Conservation (phyloP, 495 filamentous ascomycete species). For the Aspergillus coremiiformis region DNA sequence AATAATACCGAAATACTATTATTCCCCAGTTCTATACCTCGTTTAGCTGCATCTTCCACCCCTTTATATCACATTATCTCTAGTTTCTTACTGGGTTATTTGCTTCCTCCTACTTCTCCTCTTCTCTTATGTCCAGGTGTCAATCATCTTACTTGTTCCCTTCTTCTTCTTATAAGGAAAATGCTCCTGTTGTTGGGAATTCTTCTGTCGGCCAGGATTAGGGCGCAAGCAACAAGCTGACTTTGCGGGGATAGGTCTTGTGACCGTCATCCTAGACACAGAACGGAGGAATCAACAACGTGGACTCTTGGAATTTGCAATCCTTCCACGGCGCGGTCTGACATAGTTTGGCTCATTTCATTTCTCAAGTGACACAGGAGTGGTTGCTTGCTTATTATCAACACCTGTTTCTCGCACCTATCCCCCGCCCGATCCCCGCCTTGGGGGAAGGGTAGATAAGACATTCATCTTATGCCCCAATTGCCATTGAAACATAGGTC, state of each 20-base stretch:
- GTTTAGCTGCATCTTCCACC: conserved; percentile 6
- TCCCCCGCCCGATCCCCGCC: neutral
- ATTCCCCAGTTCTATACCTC: neutral
- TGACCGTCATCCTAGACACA: conserved; percentile 6
- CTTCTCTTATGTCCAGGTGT: neutral
- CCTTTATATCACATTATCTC: conserved; percentile 5
- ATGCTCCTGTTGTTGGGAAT: neutral
- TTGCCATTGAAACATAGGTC: neutral
- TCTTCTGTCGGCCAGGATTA: conserved; percentile 8
- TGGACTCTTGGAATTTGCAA: neutral
- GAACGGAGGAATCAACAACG: neutral
- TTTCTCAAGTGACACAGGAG: neutral
- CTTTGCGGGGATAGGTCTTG: conserved; percentile 6
- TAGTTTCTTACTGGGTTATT: conserved; percentile 2
- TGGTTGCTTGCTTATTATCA: neutral
- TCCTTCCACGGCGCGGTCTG: neutral
- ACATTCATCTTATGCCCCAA: neutral
- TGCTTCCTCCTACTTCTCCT: neutral
- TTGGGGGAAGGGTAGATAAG: neutral
- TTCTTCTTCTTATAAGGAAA: neutral
- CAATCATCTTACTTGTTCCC: neutral
- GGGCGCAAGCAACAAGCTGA: conserved; percentile 8
- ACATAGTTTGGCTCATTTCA: neutral
- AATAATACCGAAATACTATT: neutral
- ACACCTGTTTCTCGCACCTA: neutral